Percentiles rank a stretch among this genome's conserved stretches.
Conservation (phyloP, 257 asterid genomes). For the Paulownia fortunei region DNA sequence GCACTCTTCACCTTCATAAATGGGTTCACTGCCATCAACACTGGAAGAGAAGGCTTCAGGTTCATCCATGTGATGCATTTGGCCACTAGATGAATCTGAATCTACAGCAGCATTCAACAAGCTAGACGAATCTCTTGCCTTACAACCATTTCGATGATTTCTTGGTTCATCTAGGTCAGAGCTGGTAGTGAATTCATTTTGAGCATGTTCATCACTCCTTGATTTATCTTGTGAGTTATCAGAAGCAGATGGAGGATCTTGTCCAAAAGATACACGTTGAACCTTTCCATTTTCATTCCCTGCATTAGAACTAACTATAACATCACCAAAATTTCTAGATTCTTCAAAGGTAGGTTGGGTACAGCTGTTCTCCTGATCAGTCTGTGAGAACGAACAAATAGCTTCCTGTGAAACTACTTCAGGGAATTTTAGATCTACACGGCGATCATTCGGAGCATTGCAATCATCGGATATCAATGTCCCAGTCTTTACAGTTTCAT, state of each 20-base stretch:
- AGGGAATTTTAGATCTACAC: conserved; percentile 33
- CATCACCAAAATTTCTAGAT: conserved; percentile 28
- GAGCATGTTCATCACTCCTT: conserved; percentile 37
- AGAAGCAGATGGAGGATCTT: conserved; percentile 40
- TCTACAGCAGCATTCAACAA: conserved; percentile 41
- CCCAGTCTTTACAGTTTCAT: conserved; percentile 38
- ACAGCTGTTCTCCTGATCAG: conserved; percentile 40
- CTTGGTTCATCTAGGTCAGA: conserved; percentile 40
- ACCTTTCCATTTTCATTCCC: conserved; percentile 35
- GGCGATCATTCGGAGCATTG: conserved; percentile 32
- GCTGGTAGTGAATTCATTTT: conserved; percentile 37
- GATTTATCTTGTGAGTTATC: conserved; percentile 37
- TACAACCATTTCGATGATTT: conserved; percentile 42
- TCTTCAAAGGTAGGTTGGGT: conserved; percentile 39
- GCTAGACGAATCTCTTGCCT: conserved; percentile 42
- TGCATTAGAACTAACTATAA: conserved; percentile 35
- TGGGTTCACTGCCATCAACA: conserved; percentile 65
- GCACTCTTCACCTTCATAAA: conserved; percentile 93
- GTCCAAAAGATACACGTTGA: conserved; percentile 36
- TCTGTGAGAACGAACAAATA: conserved; percentile 38
- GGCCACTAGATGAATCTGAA: conserved; percentile 48
- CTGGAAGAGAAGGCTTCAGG: conserved; percentile 50
- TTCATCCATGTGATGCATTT: conserved; percentile 42
- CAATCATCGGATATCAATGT: conserved; percentile 33
- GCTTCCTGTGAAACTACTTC: conserved; percentile 46